These are phyloP conservation scores for Mucor circinelloides DNA, from an alignment of 371 early-diverging fungal species.

Conservation along the genomic window DNA sequence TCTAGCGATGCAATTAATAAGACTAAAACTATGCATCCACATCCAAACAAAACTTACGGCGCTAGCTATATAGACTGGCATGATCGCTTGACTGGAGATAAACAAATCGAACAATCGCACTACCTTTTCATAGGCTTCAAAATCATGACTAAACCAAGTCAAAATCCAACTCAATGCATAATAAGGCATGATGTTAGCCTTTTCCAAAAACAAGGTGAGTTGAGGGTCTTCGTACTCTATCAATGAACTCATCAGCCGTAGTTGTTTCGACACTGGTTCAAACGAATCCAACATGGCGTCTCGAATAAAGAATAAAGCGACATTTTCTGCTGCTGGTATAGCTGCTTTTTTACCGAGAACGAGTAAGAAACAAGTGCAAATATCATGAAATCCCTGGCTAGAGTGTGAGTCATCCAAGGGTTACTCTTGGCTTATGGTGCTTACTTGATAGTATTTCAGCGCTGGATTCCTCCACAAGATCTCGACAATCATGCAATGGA, in stretches of 20 bases:
- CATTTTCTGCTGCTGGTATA: conserved; percentile 55
- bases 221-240: conserved; percentile 50
- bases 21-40: too few relatives aligned
- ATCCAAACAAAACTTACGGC: conserved; percentile 43
- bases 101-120: conserved; percentile 80
- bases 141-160: conserved; percentile 88
- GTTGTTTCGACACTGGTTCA: conserved; percentile 51
- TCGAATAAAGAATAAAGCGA: conserved; percentile 51
- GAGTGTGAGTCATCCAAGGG: neutral
- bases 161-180: conserved; percentile 86
- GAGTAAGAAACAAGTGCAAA: conserved; percentile 52
- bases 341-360: conserved; percentile 56
- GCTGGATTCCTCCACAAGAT: conserved; percentile 55
- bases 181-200: conserved; percentile 68
- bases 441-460: conserved; percentile 54
- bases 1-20: conserved; percentile 21
- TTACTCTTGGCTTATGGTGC: neutral
- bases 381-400: conserved; percentile 56
- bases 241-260: conserved; percentile 49
- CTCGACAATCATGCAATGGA: conserved; percentile 51
- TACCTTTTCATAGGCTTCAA: conserved; percentile 60
- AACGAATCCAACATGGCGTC: conserved; percentile 58
- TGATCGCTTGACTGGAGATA: conserved; percentile 71
- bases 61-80: conserved; percentile 76
- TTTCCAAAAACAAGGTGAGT: conserved; percentile 38